Percentiles rank a stretch among this genome's conserved stretches.
Evolutionary conservation across 108 stramenopile species (phyloP).

Genomic region (Schizochytrium sp.): DNA sequence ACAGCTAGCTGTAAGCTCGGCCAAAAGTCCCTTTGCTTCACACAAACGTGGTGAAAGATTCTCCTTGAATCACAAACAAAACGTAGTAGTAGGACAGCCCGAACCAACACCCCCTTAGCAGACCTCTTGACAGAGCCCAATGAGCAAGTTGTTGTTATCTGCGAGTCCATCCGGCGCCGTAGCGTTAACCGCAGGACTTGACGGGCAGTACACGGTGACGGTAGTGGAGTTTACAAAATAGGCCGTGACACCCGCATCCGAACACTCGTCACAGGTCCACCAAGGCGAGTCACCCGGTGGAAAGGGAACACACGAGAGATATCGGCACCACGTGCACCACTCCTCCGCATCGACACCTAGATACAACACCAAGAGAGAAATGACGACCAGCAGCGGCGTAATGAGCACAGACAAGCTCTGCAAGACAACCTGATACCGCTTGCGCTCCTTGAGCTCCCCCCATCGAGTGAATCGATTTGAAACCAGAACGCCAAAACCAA

Average conservation of each 20-base stretch:
- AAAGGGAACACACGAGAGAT: not conserved
- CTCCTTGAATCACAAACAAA: too few relatives aligned
- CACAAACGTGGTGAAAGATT: too few relatives aligned
- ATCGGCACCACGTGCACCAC: constrained; percentile 12
- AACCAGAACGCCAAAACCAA: constrained; percentile 2
- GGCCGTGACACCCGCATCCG: not conserved
- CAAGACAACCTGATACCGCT: not conserved
- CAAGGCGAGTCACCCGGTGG: not conserved
- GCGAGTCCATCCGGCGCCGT: not conserved
- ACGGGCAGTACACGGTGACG: not conserved
- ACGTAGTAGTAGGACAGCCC: too few relatives aligned
- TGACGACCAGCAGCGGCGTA: not conserved
- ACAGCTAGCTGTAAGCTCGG: too few relatives aligned
- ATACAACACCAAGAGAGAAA: not conserved
- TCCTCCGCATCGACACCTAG: not conserved
- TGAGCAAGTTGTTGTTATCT: not conserved
- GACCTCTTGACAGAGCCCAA: not conserved
- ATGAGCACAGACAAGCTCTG: not conserved
- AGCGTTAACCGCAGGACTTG: not conserved
- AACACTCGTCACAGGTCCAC: constrained; percentile 9
- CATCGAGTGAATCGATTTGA: not conserved
- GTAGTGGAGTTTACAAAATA: not conserved
- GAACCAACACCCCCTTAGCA: not conserved
- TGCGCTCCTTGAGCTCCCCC: constrained; percentile 8
- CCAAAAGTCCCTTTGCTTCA: too few relatives aligned